A percentile compares a stretch with the other conserved stretches of the same genome.
Evolutionary conservation across 306 rosid genomes (phyloP).

Genomic region (Cucurbita moschata): DNA sequence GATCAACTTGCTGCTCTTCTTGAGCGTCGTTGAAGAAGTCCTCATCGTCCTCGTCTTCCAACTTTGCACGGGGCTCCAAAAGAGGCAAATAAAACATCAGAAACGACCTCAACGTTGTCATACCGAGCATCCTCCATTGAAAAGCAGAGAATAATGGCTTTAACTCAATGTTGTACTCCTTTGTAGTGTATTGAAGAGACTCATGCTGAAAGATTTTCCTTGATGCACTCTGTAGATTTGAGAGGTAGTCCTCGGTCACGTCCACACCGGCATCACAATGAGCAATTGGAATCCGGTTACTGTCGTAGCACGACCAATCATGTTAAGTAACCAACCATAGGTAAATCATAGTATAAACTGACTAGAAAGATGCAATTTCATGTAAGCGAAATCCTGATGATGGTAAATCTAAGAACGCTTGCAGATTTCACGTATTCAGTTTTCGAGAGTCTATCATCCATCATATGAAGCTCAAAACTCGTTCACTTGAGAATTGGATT

Average conservation of each 20-base stretch:
- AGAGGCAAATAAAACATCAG: slow-evolving; percentile 65
- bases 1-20: slow-evolving; percentile 26
- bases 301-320: slow-evolving; percentile 13
- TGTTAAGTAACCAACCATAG: slow-evolving; percentile 10
- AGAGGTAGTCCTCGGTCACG: slow-evolving; percentile 30
- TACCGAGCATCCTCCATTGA: slow-evolving; percentile 30
- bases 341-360: slow-evolving; percentile 9
- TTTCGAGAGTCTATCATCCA: background rate
- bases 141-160: slow-evolving; percentile 76
- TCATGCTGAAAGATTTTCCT: slow-evolving; percentile 37
- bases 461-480: background rate
- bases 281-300: slow-evolving; percentile 43
- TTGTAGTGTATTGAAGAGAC: slow-evolving; percentile 31
- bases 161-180: slow-evolving; percentile 42
- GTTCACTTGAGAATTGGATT: background rate
- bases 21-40: slow-evolving; percentile 28
- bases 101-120: slow-evolving; percentile 59
- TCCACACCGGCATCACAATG: slow-evolving; percentile 63
- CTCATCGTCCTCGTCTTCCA: slow-evolving; percentile 57
- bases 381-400: background rate
- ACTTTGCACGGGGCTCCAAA: slow-evolving; percentile 53
- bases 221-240: slow-evolving; percentile 24
- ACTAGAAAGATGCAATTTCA: background rate
- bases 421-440: background rate
- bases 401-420: background rate